phyloP scores from a whole-genome alignment of 768 basidiomycete species.

The Mycena floridula region DNA sequence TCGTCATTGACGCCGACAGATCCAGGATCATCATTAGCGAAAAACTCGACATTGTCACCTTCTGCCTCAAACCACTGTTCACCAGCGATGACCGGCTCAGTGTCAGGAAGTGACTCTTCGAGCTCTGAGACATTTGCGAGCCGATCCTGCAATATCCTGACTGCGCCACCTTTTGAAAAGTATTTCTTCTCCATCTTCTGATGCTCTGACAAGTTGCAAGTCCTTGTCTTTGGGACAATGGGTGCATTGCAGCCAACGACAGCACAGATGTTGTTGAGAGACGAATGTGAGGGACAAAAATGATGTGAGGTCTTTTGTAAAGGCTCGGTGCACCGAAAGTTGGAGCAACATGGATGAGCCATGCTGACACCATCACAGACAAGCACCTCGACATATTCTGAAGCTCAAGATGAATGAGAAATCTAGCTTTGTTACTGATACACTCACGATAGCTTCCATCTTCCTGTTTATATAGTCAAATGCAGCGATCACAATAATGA shows the following conservation, averaged over 20 bases:
- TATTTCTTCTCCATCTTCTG: too few species aligned
- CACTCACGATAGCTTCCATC: constrained; percentile 5
- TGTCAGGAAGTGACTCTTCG: neutral
- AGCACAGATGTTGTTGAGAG: constrained; percentile 7
- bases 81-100: too few species aligned
- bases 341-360: constrained; percentile 12
- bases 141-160: too few species aligned
- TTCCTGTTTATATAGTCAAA: constrained; percentile 8
- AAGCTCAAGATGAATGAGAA: neutral
- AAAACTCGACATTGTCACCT: neutral
- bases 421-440: neutral
- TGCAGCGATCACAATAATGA: constrained; percentile 21
- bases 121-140: too few species aligned
- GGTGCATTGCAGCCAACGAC: constrained; percentile 8
- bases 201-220: too few species aligned
- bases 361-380: constrained; percentile 12
- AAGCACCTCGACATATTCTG: constrained; percentile 1
- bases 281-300: constrained; percentile 11
- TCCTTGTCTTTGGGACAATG: constrained; percentile 3
- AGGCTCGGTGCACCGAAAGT: constrained; percentile 5
- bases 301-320: constrained; percentile 10
- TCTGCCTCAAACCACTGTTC: constrained; percentile 7
- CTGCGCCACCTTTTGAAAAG: too few species aligned
- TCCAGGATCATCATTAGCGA: constrained; percentile 1
- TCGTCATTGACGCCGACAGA: constrained; percentile 9